A percentile compares a stretch with the other conserved stretches of the same genome.
These are phyloP conservation scores for Starmerella stigmatis DNA, from an alignment of 805 yeast species.

Conservation along the genomic window DNA sequence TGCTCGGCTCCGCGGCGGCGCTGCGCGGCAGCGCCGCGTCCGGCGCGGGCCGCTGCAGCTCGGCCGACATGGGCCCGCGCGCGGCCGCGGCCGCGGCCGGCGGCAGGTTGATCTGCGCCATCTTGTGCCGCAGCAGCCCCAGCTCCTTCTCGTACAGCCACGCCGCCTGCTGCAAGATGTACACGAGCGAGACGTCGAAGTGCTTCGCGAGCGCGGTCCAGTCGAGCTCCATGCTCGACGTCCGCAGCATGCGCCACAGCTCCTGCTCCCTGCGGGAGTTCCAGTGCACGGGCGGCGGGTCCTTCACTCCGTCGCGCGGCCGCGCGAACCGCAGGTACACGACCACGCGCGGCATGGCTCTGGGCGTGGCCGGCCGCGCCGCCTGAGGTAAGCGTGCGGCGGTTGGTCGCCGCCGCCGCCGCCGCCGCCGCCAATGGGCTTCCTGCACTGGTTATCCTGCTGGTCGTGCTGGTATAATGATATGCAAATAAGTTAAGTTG, in stretches of 20 bases:
- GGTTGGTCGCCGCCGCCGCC: too few relatives aligned
- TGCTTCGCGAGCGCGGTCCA: slow-evolving; percentile 31
- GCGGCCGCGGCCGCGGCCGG: not conserved
- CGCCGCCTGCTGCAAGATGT: slow-evolving; percentile 35
- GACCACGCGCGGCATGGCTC: slow-evolving; percentile 21
- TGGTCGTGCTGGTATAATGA: too few relatives aligned
- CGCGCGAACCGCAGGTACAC: slow-evolving; percentile 40
- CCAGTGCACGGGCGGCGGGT: slow-evolving; percentile 34
- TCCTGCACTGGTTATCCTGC: too few relatives aligned
- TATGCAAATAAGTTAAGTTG: too few relatives aligned
- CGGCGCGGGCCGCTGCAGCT: not conserved
- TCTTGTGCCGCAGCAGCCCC: slow-evolving; percentile 29
- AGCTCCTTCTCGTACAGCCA: slow-evolving; percentile 36
- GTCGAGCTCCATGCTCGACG: slow-evolving; percentile 30
- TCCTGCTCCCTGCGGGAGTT: slow-evolving; percentile 27
- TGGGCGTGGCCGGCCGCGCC: not conserved
- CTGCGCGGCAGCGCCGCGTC: not conserved
- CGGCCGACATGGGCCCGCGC: not conserved
- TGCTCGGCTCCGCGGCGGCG: not conserved
- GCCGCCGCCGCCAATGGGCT: too few relatives aligned
- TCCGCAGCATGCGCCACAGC: slow-evolving; percentile 32
- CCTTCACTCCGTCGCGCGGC: slow-evolving; percentile 34
- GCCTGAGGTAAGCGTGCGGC: too few relatives aligned
- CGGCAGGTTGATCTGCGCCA: slow-evolving; percentile 23
- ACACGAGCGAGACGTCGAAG: slow-evolving; percentile 32